phyloP scores from a whole-genome alignment of 768 basidiomycete species.

The Boletus rex-veris region DNA sequence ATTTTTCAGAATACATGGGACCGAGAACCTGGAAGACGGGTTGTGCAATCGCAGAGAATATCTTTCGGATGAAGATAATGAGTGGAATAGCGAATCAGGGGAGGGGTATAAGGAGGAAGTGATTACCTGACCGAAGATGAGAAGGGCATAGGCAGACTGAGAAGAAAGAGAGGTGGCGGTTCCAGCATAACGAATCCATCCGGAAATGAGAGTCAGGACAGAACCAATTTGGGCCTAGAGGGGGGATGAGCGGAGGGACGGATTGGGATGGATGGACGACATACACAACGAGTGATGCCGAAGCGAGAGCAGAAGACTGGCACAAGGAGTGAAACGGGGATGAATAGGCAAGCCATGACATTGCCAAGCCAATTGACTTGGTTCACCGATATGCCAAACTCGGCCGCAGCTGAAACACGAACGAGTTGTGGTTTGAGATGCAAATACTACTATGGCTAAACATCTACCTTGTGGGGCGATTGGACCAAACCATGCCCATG shows the following conservation, averaged over 20 bases:
- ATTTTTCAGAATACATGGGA: conserved; percentile 77
- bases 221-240: conserved; percentile 63
- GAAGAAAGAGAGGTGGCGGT: conserved; percentile 53
- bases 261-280: conserved; percentile 23
- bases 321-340: conserved; percentile 57
- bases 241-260: neutral
- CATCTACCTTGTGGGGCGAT: conserved; percentile 63
- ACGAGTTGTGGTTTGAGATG: neutral
- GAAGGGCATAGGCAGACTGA: conserved; percentile 55
- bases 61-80: conserved; percentile 33
- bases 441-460: too few relatives aligned
- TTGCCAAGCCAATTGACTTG: conserved; percentile 83
- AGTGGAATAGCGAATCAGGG: neutral
- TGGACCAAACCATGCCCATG: conserved; percentile 82
- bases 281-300: conserved; percentile 61
- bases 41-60: conserved; percentile 62
- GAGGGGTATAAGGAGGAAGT: neutral
- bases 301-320: conserved; percentile 56
- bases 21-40: conserved; percentile 75
- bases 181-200: conserved; percentile 77
- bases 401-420: conserved; percentile 45
- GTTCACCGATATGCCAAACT: conserved; percentile 66
- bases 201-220: conserved; percentile 51
- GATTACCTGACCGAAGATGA: conserved; percentile 67
- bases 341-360: conserved; percentile 55